phyloP scores from a whole-genome alignment of 2,329 filamentous ascomycete species.

The Salinomyces thailandicus region DNA sequence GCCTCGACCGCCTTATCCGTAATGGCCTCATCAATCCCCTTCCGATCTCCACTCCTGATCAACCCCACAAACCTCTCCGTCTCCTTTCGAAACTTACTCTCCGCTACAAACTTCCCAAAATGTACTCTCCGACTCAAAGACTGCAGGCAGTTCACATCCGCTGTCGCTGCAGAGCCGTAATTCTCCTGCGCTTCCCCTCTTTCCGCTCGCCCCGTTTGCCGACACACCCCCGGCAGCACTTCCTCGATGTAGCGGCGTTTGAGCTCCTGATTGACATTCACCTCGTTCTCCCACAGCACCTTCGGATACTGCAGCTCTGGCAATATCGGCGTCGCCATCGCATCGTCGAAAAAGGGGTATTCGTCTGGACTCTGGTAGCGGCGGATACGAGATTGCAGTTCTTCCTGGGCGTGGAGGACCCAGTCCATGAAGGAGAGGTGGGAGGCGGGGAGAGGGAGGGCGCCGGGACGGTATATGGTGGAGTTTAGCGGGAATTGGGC shows the following conservation, averaged over 20 bases:
- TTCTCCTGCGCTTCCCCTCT: constrained; percentile 74
- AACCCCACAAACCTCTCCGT: constrained; percentile 67
- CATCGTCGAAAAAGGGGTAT: constrained; percentile 88
- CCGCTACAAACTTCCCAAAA: constrained; percentile 97
- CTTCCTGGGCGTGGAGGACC: constrained; percentile 83
- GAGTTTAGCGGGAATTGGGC: constrained; percentile 93
- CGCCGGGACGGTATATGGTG: constrained; percentile 73
- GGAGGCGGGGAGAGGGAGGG: constrained; percentile 64
- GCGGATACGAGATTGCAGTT: constrained; percentile 81
- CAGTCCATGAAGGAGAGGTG: constrained; percentile 83
- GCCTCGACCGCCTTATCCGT: constrained; percentile 82
- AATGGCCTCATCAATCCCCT: constrained; percentile 79
- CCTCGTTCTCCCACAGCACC: constrained; percentile 77
- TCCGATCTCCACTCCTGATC: constrained; percentile 69
- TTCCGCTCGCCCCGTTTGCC: constrained; percentile 58
- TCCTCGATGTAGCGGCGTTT: constrained; percentile 73
- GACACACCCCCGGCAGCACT: constrained; percentile 75
- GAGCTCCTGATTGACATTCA: constrained; percentile 82
- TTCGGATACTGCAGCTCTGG: constrained; percentile 76
- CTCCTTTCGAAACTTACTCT: constrained; percentile 84
- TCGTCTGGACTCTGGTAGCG: constrained; percentile 95
- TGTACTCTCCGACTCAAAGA: constrained; percentile 84
- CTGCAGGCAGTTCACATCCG: constrained; percentile 83
- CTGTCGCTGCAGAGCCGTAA: constrained; percentile 85
- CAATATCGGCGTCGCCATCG: constrained; percentile 70